Conservation (phyloP, 805 yeast genomes). For the Zygotorulaspora chibaensis region DNA sequence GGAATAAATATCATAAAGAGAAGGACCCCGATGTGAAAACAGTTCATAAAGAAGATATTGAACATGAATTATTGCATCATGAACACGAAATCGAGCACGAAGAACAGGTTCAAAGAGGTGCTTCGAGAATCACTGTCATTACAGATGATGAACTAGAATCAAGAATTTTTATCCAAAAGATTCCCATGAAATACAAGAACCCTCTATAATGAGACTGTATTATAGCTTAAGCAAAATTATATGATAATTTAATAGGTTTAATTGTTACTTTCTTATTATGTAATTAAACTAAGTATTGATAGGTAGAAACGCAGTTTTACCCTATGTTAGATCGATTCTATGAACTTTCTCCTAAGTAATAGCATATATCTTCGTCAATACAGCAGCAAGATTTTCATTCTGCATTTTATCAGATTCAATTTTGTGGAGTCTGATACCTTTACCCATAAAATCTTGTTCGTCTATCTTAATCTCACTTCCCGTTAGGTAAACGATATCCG, state of each 20-base stretch:
- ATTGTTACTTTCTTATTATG: too few relatives aligned
- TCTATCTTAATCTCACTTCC: slow-evolving; percentile 51
- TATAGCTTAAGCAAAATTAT: neutral
- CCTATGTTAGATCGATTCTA: neutral
- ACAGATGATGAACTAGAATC: slow-evolving; percentile 40
- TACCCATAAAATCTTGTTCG: slow-evolving; percentile 33
- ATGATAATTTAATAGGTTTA: too few relatives aligned
- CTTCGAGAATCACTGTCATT: slow-evolving; percentile 35
- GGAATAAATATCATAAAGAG: slow-evolving; percentile 75
- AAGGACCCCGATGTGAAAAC: slow-evolving; percentile 76
- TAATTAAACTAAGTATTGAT: neutral
- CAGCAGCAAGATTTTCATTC: slow-evolving; percentile 20
- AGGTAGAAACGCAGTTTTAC: neutral
- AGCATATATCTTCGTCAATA: slow-evolving; percentile 11
- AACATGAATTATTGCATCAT: slow-evolving; percentile 79
- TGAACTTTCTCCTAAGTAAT: neutral
- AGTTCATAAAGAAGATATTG: slow-evolving; percentile 85
- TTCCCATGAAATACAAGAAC: slow-evolving; percentile 39
- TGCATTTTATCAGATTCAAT: slow-evolving; percentile 25
- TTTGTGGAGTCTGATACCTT: slow-evolving; percentile 46
- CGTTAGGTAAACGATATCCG: slow-evolving; percentile 57
- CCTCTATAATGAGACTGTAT: slow-evolving; percentile 11
- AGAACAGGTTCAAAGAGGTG: slow-evolving; percentile 34
- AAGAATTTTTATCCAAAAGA: slow-evolving; percentile 35
- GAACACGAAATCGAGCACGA: slow-evolving; percentile 76